Percentiles rank a stretch among this genome's conserved stretches.
phyloP scores from a whole-genome alignment of 352 stramenopile genomes.

The Globisporangium nunn region DNA sequence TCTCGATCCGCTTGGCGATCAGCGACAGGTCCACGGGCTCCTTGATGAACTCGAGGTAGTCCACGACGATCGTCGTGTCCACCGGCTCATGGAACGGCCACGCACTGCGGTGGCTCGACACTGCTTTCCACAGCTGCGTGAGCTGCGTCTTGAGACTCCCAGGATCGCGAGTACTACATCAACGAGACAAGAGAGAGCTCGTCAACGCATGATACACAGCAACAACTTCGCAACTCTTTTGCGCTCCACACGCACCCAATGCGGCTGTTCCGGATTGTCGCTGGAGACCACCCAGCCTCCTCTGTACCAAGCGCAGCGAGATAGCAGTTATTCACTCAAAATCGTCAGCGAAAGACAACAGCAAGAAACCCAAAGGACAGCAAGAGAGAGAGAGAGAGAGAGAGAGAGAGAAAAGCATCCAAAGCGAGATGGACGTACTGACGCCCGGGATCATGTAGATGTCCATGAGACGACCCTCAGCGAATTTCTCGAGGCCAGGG shows the following conservation, averaged over 20 bases:
- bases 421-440: slow-evolving; percentile 41
- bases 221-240: no score
- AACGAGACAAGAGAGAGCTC: not conserved
- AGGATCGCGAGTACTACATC: slow-evolving; percentile 54
- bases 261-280: slow-evolving; percentile 79
- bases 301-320: slow-evolving; percentile 22
- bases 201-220: slow-evolving; percentile 3
- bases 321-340: not conserved
- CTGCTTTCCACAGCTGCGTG: slow-evolving; percentile 80
- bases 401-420: not conserved
- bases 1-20: slow-evolving; percentile 80
- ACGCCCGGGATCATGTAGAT: slow-evolving; percentile 85
- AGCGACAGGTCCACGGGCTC: slow-evolving; percentile 90
- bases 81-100: slow-evolving; percentile 98
- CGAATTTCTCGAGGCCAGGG: slow-evolving; percentile 59
- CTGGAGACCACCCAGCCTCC: slow-evolving; percentile 81
- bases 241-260: slow-evolving; percentile 38
- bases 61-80: slow-evolving; percentile 90
- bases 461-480: slow-evolving; percentile 76
- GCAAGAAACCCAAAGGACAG: not conserved
- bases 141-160: slow-evolving; percentile 84
- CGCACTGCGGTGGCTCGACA: slow-evolving; percentile 92
- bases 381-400: not conserved
- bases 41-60: slow-evolving; percentile 97
- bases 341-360: not conserved